These are phyloP conservation scores for Entomortierella chlamydospora DNA, from an alignment of 192 early-diverging fungal species.

Conservation along the genomic window DNA sequence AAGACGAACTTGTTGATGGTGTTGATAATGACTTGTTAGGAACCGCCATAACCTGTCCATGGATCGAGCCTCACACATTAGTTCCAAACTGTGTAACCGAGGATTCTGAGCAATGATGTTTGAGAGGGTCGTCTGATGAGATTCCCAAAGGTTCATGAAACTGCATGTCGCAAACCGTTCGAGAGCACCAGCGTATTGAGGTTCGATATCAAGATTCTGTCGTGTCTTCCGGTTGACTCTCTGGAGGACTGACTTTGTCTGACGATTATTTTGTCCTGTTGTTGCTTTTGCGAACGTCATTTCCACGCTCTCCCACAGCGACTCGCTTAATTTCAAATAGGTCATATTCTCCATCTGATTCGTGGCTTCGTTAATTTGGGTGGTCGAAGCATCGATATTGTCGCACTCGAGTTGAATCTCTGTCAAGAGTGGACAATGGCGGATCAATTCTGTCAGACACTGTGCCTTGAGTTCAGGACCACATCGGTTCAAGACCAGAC, in stretches of 20 bases:
- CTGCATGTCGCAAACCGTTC: slow-evolving; percentile 6
- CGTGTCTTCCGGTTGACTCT: slow-evolving; percentile 12
- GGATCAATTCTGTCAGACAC: not conserved
- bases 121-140: not conserved
- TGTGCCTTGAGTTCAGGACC: not conserved
- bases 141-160: slow-evolving; percentile 20
- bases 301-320: slow-evolving; percentile 11
- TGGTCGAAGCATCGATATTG: slow-evolving; percentile 1
- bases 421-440: slow-evolving; percentile 11
- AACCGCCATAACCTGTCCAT: slow-evolving; percentile 24
- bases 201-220: not conserved
- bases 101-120: slow-evolving; percentile 11
- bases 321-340: slow-evolving; percentile 24
- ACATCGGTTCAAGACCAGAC: slow-evolving; percentile 6
- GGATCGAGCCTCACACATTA: slow-evolving; percentile 25
- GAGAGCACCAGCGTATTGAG: slow-evolving; percentile 6
- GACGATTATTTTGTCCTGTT: not conserved
- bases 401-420: slow-evolving; percentile 27
- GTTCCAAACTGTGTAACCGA: slow-evolving; percentile 1
- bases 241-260: not conserved
- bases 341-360: slow-evolving; percentile 8
- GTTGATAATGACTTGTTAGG: slow-evolving; percentile 1
- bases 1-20: not conserved
- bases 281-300: slow-evolving; percentile 5
- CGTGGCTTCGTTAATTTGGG: not conserved